These are phyloP conservation scores for Uncinocarpus reesii DNA, from an alignment of 2,329 filamentous ascomycete genomes.

Conservation along the genomic window DNA sequence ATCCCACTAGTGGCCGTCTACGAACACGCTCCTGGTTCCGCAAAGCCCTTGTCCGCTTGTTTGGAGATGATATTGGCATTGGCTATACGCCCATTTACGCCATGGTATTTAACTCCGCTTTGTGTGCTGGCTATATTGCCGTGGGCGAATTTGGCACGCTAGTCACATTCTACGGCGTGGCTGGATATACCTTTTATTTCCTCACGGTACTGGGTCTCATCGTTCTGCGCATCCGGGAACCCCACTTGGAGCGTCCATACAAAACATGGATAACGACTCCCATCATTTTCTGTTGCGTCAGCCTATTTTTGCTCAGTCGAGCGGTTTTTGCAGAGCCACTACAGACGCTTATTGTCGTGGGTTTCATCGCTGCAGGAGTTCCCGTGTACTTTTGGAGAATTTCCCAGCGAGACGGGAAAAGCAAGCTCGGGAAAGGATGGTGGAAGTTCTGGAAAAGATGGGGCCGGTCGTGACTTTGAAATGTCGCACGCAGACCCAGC, in stretches of 20 bases:
- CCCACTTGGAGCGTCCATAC: slow-evolving; percentile 79
- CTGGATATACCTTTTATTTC: slow-evolving; percentile 96
- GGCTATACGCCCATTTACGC: slow-evolving; percentile 94
- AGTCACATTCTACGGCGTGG: slow-evolving; percentile 93
- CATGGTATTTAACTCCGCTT: slow-evolving; percentile 64
- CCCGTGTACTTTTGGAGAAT: slow-evolving; percentile 86
- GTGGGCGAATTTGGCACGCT: slow-evolving; percentile 87
- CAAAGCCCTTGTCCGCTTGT: slow-evolving; percentile 49
- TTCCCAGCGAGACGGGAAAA: slow-evolving; percentile 48
- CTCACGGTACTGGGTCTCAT: slow-evolving; percentile 88
- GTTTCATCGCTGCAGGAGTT: slow-evolving; percentile 71
- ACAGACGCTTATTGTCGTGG: slow-evolving; percentile 78
- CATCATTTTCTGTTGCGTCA: slow-evolving; percentile 97
- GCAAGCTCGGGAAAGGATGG: slow-evolving; percentile 21
- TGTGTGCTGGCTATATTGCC: slow-evolving; percentile 68
- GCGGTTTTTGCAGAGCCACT: slow-evolving; percentile 84
- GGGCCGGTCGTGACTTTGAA: slow-evolving; percentile 6
- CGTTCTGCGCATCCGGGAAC: slow-evolving; percentile 76
- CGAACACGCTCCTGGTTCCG: slow-evolving; percentile 46
- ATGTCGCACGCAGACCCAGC: too few relatives aligned
- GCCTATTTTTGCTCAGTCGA: slow-evolving; percentile 76
- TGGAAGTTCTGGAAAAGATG: slow-evolving; percentile 38
- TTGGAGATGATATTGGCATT: slow-evolving; percentile 68
- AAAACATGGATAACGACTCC: slow-evolving; percentile 94
- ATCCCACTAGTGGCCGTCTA: slow-evolving; percentile 27